Conservation (phyloP, 305 asterid genomes). For the Solanum hybrid region DNA sequence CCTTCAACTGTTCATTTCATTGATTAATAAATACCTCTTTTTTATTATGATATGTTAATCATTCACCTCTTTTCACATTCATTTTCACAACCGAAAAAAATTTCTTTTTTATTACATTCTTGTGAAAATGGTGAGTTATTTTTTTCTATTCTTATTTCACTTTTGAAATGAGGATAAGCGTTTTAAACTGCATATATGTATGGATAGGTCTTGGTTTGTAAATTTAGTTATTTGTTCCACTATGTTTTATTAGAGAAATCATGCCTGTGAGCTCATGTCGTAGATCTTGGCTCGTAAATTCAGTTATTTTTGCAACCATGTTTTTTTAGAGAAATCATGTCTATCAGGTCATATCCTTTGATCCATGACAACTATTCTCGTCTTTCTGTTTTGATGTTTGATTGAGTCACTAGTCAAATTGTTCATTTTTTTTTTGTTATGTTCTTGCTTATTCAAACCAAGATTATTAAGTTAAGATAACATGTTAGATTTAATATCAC, state of each 20-base stretch:
- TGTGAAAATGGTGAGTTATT: not conserved
- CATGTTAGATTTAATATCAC: no score
- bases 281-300: not conserved
- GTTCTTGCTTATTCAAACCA: not conserved
- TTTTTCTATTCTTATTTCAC: not conserved
- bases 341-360: not conserved
- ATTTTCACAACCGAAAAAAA: not conserved
- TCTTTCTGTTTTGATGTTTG: not conserved
- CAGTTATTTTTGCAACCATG: not conserved
- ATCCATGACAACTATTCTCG: not conserved
- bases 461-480: no score
- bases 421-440: no score
- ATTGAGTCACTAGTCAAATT: not conserved
- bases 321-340: not conserved
- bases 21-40: no score
- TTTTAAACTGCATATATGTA: not conserved
- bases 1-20: not conserved
- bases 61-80: not conserved
- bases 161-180: not conserved
- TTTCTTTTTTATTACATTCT: not conserved
- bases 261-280: no score
- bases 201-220: no score
- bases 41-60: not conserved
- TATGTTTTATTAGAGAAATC: no score
- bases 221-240: no score